These are phyloP conservation scores for Psidium friedrichsthalianum DNA, from an alignment of 345 rosid genomes.

Conservation along the genomic window DNA sequence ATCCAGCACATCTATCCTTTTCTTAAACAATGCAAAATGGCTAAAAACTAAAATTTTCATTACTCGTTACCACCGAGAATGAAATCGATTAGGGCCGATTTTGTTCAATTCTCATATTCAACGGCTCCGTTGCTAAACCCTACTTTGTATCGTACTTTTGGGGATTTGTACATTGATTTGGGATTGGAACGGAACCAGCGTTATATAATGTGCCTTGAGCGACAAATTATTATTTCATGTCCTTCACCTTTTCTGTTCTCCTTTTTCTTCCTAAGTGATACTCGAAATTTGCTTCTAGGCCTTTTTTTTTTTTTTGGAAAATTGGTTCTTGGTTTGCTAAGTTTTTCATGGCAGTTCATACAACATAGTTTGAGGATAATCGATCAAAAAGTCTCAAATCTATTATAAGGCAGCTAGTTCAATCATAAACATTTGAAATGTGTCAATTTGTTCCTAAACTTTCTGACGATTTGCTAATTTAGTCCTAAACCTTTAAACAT, in stretches of 20 bases:
- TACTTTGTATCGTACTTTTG: not conserved
- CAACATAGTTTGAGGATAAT: not conserved
- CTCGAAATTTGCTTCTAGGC: not conserved
- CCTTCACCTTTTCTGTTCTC: not conserved
- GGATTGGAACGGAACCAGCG: not conserved
- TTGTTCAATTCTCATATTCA: not conserved
- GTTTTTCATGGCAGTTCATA: not conserved
- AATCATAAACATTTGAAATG: no score
- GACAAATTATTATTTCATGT: rapidly evolving
- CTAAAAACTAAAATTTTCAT: not conserved
- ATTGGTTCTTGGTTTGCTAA: not conserved
- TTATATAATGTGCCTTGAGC: not conserved
- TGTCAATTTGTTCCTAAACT: no score
- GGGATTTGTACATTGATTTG: not conserved
- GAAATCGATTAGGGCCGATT: not conserved
- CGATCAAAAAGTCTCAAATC: no score
- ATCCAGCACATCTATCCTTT: not conserved
- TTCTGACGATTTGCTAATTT: no score
- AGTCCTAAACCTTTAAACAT: no score
- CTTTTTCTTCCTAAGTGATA: not conserved
- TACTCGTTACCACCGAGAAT: no score
- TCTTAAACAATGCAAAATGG: not conserved
- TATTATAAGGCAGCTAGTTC: no score
- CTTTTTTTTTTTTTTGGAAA: not conserved
- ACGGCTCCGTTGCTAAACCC: rapidly evolving